Evolutionary conservation across 306 rosid species (phyloP).

Genomic region (Cucumis cinereus): DNA sequence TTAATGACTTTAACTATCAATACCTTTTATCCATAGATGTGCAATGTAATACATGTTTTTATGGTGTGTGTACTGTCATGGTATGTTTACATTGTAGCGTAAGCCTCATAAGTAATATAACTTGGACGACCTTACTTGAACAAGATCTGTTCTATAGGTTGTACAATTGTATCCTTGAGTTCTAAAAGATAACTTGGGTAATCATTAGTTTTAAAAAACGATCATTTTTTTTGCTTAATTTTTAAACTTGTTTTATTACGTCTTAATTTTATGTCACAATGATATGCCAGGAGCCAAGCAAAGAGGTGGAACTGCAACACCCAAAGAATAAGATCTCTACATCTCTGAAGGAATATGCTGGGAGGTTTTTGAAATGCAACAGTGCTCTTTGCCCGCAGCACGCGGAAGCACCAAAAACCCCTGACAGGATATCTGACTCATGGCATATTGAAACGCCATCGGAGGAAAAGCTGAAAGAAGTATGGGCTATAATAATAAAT

Average conservation of each 20-base stretch:
- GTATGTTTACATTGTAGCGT: not conserved
- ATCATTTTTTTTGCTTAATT: not conserved
- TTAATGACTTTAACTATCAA: not conserved
- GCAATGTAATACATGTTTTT: not conserved
- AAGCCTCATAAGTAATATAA: not conserved
- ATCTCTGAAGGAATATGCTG: constrained; percentile 57
- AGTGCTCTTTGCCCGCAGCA: constrained; percentile 31
- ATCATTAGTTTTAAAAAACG: not conserved
- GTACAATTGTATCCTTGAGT: too few species aligned
- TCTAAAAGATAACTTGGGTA: too few species aligned
- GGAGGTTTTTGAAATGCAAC: constrained; percentile 57
- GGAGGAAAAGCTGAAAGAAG: constrained; percentile 84
- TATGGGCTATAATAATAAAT: constrained; percentile 17
- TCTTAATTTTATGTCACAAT: constrained; percentile 14
- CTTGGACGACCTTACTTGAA: too few species aligned
- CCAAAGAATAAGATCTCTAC: constrained; percentile 18
- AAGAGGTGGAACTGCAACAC: constrained; percentile 32
- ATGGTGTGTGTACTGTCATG: not conserved
- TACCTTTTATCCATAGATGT: not conserved
- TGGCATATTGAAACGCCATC: constrained; percentile 56
- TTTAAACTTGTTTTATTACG: not conserved
- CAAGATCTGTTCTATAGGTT: too few species aligned
- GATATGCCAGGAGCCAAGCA: constrained; percentile 46
- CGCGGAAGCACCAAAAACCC: constrained; percentile 70
- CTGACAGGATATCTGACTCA: constrained; percentile 61